A percentile compares a stretch with the other conserved stretches of the same genome.
phyloP scores from a whole-genome alignment of 352 stramenopile genomes.

The Globisporangium solare region DNA sequence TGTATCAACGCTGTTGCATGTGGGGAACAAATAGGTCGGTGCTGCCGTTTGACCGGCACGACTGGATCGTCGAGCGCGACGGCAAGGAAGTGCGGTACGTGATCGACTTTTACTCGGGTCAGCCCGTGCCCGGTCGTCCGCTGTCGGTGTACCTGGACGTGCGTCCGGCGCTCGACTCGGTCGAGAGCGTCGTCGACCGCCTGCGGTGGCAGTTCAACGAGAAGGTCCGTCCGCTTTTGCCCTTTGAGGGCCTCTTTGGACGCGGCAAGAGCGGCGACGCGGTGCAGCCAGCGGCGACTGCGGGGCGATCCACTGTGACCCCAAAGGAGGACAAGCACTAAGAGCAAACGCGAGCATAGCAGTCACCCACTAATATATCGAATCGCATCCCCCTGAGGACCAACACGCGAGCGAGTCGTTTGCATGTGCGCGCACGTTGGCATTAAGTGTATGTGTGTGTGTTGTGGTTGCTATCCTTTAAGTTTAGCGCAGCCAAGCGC shows the following conservation, averaged over 20 bases:
- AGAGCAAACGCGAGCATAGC: neutral
- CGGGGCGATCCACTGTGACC: slow-evolving; percentile 26
- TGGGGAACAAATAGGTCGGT: slow-evolving; percentile 51
- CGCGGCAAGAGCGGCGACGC: neutral
- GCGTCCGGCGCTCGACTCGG: slow-evolving; percentile 92
- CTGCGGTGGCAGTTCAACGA: slow-evolving; percentile 79
- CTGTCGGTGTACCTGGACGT: slow-evolving; percentile 96
- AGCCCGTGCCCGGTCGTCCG: slow-evolving; percentile 64
- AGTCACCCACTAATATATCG: no score
- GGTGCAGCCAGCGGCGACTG: neutral
- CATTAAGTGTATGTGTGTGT: no score
- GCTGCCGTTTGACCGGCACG: slow-evolving; percentile 97
- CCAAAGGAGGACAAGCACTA: slow-evolving; percentile 15
- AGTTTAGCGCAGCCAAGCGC: no score
- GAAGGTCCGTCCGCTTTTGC: slow-evolving; percentile 63
- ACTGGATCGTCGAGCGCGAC: slow-evolving; percentile 95
- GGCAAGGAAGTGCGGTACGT: slow-evolving; percentile 95
- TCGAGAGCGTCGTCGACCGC: slow-evolving; percentile 71
- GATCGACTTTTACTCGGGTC: slow-evolving; percentile 99
- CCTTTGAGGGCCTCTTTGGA: slow-evolving; percentile 43
- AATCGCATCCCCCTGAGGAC: no score
- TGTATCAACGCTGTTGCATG: slow-evolving; percentile 6
- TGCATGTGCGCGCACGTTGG: neutral
- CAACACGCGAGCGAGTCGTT: neutral
- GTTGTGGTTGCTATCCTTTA: no score